Evolutionary conservation across 306 rosid species (phyloP), one percentile per base, ranked within the genome.

Genomic region (Lathyrus tuberosus): DNA sequence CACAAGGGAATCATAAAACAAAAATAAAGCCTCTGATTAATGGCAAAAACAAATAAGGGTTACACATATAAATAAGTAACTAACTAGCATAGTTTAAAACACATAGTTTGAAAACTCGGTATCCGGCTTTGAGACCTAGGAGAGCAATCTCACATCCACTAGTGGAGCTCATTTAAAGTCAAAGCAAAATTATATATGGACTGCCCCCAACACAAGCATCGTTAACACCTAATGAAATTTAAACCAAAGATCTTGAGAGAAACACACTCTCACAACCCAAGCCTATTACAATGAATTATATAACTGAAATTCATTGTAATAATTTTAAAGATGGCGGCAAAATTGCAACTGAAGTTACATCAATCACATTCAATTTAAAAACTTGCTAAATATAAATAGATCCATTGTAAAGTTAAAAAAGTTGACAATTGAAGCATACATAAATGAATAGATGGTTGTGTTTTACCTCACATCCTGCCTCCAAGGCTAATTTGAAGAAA

Each of bases 401-500:
- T 28, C 16, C 5, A 26, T 56, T 12, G 8, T 43, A 17, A 64
- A 5, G 38, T 6, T 33, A 6, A 8, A 54, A 6, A 28, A 6
- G 41, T 15, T 18, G 18, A 14, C 8, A 44, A 59, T 10, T 57
- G 15, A 53, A 53, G 6, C n/a, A 48, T 9, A 37, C 48, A 20
- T 37, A 47, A 44, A 57, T 35, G n/a, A 28, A 38, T 10, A 16
- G 20, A 26, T 63, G n/a, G 10, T 22, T 31, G 41, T 62, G 20
- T 61, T 20, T 20, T 84, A 94, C 98, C 96, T 90, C 93, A 69
- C 94, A 85, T 54, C 89, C 88, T 51, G 96, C 92, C 70, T 90
- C 95, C 68, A 88, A 75, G 37, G 98, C 96, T 24, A 94, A 72
- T 75, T 85, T 94, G 81, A 94, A 94, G 67, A 94, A 85, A 18